These are phyloP conservation scores for Herpotrichia juniperi DNA, from an alignment of 2,329 filamentous ascomycete species.

Conservation along the genomic window DNA sequence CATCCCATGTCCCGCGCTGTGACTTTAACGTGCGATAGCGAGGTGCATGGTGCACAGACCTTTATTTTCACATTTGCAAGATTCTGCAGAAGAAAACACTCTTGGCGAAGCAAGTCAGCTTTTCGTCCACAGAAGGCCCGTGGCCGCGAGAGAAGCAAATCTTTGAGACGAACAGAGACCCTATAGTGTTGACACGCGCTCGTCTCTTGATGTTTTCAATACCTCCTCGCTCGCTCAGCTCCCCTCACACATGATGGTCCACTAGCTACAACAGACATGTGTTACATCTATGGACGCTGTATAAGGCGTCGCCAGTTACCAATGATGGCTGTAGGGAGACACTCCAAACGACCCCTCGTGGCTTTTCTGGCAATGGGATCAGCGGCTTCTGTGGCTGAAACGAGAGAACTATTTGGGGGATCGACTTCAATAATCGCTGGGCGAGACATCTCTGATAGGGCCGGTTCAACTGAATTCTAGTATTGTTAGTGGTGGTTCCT, in stretches of 20 bases:
- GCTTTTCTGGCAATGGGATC: background rate
- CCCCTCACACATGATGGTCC: background rate
- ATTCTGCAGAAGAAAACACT: slow-evolving; percentile 1
- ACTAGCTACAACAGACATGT: slow-evolving; percentile 1
- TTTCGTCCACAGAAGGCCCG: background rate
- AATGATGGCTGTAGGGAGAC: slow-evolving; percentile 4
- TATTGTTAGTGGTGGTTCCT: slow-evolving; percentile 24
- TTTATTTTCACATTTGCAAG: slow-evolving; percentile 22
- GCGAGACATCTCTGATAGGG: slow-evolving; percentile 32
- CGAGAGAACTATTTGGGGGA: slow-evolving; percentile 1
- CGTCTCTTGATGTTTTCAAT: background rate
- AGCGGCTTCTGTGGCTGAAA: slow-evolving; percentile 15
- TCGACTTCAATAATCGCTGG: background rate
- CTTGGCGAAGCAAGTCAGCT: background rate
- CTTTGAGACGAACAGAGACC: background rate
- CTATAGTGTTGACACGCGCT: background rate
- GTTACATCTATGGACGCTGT: background rate
- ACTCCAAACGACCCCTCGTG: background rate
- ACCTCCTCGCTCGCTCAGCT: background rate
- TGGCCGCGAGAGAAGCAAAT: background rate
- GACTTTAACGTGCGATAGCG: slow-evolving; percentile 5
- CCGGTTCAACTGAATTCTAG: slow-evolving; percentile 22
- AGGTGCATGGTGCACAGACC: slow-evolving; percentile 18
- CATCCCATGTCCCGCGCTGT: slow-evolving; percentile 14
- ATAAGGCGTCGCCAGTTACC: background rate